Base-by-base conservation (phyloP, 768 basidiomycete species). In the Suillus ampliporus region DNA sequence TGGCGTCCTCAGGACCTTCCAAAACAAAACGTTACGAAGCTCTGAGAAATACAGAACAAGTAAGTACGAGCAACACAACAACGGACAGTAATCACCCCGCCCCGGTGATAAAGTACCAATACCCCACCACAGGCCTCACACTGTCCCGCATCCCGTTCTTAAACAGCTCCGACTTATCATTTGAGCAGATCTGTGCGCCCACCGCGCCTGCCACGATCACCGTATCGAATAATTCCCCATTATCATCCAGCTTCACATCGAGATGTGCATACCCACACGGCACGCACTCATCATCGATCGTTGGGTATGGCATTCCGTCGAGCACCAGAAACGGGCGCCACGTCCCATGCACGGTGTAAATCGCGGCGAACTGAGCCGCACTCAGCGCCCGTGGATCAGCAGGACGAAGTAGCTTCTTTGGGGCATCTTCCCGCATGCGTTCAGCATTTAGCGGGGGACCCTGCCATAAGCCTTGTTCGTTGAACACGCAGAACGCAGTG, bases 401-500 rank as follows among this genome's bases (percentile, higher is more conserved):
- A 2, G 71, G 74, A 15, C 74, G 71, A 4, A 75, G 67, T 15
- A 76, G 71, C 40, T 75, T 76, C 61, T 70, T 75, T 26, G 74
- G 74, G 38, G 74, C 69, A 60, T 74, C 71, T 44, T 73, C 73
- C 54, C 71, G 69, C 19, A 69, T 63, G 8, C 74, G 74, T 1
- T 75, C 74, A 37, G 74, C 69, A 46, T 74, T 76, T 58, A 76
- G 68, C 26, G 51, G 57, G 62, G 72, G 68, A 31, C 76, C 77
- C 34, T 72, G 70, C 76, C 78, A 79, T 40, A 67, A 57, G 19
- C 78, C 78, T 2, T 66, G 68, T 14, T 68, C 68, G 57, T 72
- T 65, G 71, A 67, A 76, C 47, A 72, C 76, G 52, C 76, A 78
- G 53, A 80, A 81, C 13, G 77, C 76, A 23, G 74, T 77, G 58